Evolutionary conservation across 2,329 filamentous ascomycete genomes (phyloP).

Genomic region (Paecilomyces niveus): DNA sequence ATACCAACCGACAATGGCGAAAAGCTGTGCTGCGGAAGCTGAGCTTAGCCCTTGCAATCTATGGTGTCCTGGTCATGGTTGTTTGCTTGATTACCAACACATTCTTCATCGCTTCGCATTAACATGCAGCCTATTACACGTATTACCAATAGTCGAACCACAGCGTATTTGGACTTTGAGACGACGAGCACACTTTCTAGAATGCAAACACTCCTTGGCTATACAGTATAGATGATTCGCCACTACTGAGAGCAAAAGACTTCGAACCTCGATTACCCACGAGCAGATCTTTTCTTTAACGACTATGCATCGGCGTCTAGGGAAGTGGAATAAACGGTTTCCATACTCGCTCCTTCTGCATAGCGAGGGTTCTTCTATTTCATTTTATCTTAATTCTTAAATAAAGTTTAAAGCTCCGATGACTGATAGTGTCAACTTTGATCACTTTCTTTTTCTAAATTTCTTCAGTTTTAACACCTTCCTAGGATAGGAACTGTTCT

Average conservation of each 20-base stretch:
- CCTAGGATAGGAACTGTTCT: background rate
- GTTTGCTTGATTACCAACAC: conserved; percentile 81
- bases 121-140: conserved; percentile 5
- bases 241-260: background rate
- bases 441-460: too few species aligned
- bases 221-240: background rate
- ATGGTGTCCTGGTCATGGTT: conserved; percentile 82
- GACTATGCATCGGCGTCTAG: background rate
- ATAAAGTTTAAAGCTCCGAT: background rate
- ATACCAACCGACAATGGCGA: conserved; percentile 58
- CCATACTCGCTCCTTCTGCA: background rate
- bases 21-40: conserved; percentile 60
- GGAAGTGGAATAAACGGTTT: background rate
- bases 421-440: background rate
- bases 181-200: background rate
- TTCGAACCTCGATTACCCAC: background rate
- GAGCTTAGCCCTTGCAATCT: conserved; percentile 69
- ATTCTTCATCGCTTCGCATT: conserved; percentile 65
- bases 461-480: too few species aligned
- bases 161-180: background rate
- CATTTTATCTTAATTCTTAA: background rate
- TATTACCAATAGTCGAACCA: background rate
- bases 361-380: background rate
- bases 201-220: background rate
- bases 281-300: background rate